Evolutionary conservation across 2,329 filamentous ascomycete species (phyloP), one percentile per base, ranked within the genome.

Genomic region (Alternaria incomplexa): DNA sequence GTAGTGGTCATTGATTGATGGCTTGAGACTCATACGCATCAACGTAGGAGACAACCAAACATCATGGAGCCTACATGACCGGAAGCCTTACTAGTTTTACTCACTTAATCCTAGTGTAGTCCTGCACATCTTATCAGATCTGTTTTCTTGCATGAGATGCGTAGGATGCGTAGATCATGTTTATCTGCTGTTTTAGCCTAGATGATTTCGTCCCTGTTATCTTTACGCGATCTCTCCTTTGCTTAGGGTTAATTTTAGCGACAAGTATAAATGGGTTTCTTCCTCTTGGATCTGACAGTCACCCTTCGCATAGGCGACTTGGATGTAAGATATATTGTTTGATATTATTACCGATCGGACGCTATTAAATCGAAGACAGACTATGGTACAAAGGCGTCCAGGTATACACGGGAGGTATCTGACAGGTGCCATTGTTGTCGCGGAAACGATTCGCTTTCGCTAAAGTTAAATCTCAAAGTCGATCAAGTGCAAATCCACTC

Each of bases 241-340:
- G 36, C 36, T 10, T 0, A 40, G 1, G n/a, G 9, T 40, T 6
- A 40, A 1, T 40, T 6, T 6, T 40, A 40, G 5, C 1, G 36
- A 17, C 36, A 40, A 6, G 5, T 1, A 3, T 17, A 40, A 0
- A 10, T 6, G 4, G 5, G 15, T 17, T 36, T 17, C 36, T 40
- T 40, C 36, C 1, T 40, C n/a, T 17, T 10, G n/a, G 1, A 17
- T 3, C 15, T 11, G 36, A 0, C 8, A 0, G 36, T 3, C 36
- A 17, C 36, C n/a, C 5, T 40, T 40, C 9, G 15, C 36, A 40
- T 40, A 3, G 36, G 4, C 5, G 36, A 40, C 36, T 40, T 40
- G 4, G 36, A 40, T 0, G 8, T 40, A 17, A 17, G 15, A 40
- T 17, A 40, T 40, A 2, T 40, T 40, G 36, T 17, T 40, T 40